Evolutionary conservation across 768 basidiomycete species (phyloP).

Genomic region (Serendipita sp.): DNA sequence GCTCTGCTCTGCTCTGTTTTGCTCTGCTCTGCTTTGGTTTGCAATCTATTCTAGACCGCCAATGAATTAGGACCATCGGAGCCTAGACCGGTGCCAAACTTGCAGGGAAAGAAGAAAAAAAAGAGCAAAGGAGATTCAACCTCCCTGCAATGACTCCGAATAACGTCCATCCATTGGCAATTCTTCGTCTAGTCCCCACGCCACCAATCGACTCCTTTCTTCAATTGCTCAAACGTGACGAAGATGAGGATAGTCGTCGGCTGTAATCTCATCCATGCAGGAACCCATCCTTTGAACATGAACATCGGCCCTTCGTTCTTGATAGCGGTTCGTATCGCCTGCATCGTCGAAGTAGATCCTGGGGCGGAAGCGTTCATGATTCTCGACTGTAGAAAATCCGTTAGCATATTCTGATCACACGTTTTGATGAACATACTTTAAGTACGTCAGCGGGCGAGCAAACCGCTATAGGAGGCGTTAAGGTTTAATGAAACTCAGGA

Average conservation of each 20-base stretch:
- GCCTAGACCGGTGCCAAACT: too few species aligned
- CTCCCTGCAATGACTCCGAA: too few species aligned
- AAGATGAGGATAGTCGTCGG: conserved; percentile 83
- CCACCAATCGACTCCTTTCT: neutral
- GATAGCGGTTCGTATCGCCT: conserved; percentile 51
- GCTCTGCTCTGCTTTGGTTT: too few species aligned
- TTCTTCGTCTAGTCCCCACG: neutral
- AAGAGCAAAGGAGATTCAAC: too few species aligned
- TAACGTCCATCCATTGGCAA: too few species aligned
- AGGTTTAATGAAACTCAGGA: neutral
- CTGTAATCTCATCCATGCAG: conserved; percentile 72
- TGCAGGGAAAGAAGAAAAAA: too few species aligned
- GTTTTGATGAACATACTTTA: conserved; percentile 28
- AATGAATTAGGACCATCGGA: too few species aligned
- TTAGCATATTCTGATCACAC: neutral
- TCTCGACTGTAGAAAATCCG: conserved; percentile 35
- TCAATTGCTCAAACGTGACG: conserved; percentile 45
- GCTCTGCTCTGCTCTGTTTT: too few species aligned
- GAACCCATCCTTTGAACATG: conserved; percentile 88
- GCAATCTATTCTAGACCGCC: too few species aligned
- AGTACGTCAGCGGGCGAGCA: conserved; percentile 82
- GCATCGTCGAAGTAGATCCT: conserved; percentile 61
- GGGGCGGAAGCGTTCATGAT: conserved; percentile 83
- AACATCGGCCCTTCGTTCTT: conserved; percentile 68
- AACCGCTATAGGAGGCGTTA: conserved; percentile 25